Conservation (phyloP, 2,329 filamentous ascomycete species). For the Neocatenulostroma microsporum region DNA sequence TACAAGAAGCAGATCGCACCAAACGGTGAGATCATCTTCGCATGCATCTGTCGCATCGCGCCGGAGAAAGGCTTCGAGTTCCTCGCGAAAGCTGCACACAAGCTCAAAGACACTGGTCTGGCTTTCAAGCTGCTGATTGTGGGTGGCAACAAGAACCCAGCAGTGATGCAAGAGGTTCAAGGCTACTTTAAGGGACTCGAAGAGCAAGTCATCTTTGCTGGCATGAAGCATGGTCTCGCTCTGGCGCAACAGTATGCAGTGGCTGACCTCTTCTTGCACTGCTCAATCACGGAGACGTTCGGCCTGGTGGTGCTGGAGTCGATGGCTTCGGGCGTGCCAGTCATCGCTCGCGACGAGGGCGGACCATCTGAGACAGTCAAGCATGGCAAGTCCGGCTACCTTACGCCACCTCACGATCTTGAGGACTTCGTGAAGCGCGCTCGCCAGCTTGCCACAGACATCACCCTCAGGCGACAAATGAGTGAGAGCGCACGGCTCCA, state of each 20-base stretch:
- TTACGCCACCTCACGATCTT: conserved; percentile 54
- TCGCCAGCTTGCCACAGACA: conserved; percentile 43
- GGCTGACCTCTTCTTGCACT: conserved; percentile 63
- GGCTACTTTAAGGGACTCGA: conserved; percentile 50
- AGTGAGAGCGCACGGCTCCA: conserved; percentile 44
- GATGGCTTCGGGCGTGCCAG: conserved; percentile 63
- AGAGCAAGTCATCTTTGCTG: conserved; percentile 57
- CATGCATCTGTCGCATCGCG: conserved; percentile 59
- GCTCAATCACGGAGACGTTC: conserved; percentile 64
- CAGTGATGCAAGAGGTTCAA: conserved; percentile 55
- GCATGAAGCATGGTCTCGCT: conserved; percentile 54
- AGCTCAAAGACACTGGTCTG: conserved; percentile 49
- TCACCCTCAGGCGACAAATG: conserved; percentile 40
- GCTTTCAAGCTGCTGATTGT: conserved; percentile 59
- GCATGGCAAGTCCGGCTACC: conserved; percentile 52
- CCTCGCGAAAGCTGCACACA: conserved; percentile 48
- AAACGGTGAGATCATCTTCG: conserved; percentile 55
- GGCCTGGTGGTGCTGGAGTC: conserved; percentile 62
- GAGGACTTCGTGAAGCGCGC: conserved; percentile 51
- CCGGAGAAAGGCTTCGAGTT: conserved; percentile 66
- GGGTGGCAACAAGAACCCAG: conserved; percentile 58
- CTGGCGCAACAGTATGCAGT: conserved; percentile 61
- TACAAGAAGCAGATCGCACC: conserved; percentile 52
- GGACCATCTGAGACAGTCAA: conserved; percentile 61
- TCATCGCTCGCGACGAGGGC: conserved; percentile 61